A percentile compares a stretch with the other conserved stretches of the same genome.
phyloP scores from a whole-genome alignment of 148 eudicot species.

The Chenopodium suecicum region DNA sequence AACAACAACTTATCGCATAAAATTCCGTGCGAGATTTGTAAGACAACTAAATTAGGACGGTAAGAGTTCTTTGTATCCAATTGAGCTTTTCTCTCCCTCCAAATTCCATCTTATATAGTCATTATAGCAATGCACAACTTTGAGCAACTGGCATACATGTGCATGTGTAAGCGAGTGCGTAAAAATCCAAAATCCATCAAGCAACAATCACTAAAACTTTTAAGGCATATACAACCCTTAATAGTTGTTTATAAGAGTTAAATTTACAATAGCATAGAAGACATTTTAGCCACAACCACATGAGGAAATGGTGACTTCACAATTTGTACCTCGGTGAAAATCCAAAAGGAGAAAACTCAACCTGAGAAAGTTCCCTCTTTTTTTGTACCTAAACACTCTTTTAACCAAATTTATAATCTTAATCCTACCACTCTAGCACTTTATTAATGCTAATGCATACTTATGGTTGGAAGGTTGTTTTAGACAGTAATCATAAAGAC shows the following conservation, averaged over 20 bases:
- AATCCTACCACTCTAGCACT: neutral
- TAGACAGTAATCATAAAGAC: conserved; percentile 35
- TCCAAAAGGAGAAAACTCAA: conserved; percentile 18
- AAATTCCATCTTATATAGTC: neutral
- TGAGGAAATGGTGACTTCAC: neutral
- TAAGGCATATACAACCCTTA: neutral
- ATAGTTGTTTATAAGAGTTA: neutral
- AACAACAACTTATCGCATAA: too few species aligned
- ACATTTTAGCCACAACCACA: conserved; percentile 5
- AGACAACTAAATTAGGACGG: too few species aligned
- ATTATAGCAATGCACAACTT: neutral
- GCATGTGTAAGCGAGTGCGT: neutral
- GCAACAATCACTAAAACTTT: neutral
- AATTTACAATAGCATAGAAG: neutral
- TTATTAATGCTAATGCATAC: conserved; percentile 23
- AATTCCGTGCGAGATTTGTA: too few species aligned
- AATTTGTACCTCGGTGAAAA: neutral
- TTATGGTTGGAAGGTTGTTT: conserved; percentile 31
- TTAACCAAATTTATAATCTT: neutral
- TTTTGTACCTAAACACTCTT: neutral
- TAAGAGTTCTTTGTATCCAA: too few species aligned
- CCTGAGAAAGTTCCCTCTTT: conserved; percentile 13
- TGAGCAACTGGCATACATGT: neutral
- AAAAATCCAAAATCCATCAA: neutral
- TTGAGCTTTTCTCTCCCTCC: neutral